Evolutionary conservation across 805 yeast genomes (phyloP), one percentile per base, ranked within the genome.

Genomic region (Suhomyces faveliae): DNA sequence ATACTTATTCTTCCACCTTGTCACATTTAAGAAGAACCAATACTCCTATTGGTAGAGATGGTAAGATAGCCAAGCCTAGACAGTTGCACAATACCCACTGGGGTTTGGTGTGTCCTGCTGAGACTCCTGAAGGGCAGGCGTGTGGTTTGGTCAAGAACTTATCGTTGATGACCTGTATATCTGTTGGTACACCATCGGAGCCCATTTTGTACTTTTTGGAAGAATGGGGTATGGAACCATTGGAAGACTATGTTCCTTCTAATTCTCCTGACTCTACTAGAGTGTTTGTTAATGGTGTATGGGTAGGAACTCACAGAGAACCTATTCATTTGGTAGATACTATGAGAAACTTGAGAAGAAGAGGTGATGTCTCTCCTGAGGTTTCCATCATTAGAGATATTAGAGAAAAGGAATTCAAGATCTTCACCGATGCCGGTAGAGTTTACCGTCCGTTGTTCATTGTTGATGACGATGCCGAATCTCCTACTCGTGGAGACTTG

Each of bases 91-190:
- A 94, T 69, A 94, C 99, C 24, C 99, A 94, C 73, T 94, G 99
- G 99, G 99, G 99, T 63, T 80, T 94, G 60, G 98, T 94, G 40
- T 94, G 99, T 74, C 99, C 99, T 45, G 99, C 99, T 20, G 99
- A 94, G 71, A 94, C 99, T 13, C 99, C 99, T 3, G 99, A 94
- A 77, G 99, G 99, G 64, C 99, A 94, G 75, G 99, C 99, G 29
- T 94, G 99, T 87, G 99, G 99, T 64, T 78, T 94, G 69, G 99
- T 94, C 47, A 94, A 94, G 76, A 94, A 94, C 70, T 77, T 94
- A 66, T 91, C 98, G 1, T 75, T 94, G 57, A 91, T 94, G 98
- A 83, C 98, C 1, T 90, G 97, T 77, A 90, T 94, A 45, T 92
- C 99, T 22, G 99, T 94, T 54, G 99, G 99, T 67, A 81, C 96